Percentiles rank a stretch among this genome's conserved stretches.
Conservation (phyloP, 163 green algal genomes). For the Volvox carteri region DNA sequence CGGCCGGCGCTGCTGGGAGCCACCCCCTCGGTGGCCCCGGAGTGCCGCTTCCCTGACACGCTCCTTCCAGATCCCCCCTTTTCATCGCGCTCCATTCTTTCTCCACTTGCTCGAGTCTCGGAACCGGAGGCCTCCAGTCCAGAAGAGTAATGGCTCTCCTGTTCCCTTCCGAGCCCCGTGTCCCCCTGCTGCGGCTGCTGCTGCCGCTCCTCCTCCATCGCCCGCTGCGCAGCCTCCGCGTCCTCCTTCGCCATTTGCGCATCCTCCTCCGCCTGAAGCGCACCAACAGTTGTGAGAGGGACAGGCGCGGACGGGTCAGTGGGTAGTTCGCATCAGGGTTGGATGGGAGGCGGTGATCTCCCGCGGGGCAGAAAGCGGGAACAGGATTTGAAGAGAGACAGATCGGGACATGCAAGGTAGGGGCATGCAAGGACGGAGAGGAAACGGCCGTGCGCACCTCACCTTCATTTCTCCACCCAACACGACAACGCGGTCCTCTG, state of each 20-base stretch:
- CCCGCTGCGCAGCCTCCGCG: neutral
- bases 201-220: neutral
- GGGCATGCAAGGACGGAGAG: too few relatives aligned
- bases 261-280: conserved; percentile 40
- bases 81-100: neutral
- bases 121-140: neutral
- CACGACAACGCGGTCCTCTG: too few relatives aligned
- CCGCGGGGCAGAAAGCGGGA: neutral
- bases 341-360: too few relatives aligned
- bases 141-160: neutral
- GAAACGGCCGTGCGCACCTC: too few relatives aligned
- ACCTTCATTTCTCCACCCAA: too few relatives aligned
- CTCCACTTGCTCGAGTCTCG: neutral
- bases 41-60: neutral
- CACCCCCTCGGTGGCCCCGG: neutral
- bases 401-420: too few relatives aligned
- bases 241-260: conserved; percentile 15
- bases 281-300: neutral
- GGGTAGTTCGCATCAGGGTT: neutral
- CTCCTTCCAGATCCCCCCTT: neutral
- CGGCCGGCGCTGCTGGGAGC: neutral
- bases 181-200: neutral
- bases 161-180: neutral
- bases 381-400: too few relatives aligned
- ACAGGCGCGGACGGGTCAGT: too few relatives aligned